Evolutionary conservation across 1,284 basidiomycete species (phyloP), one percentile per base, ranked within the genome.

Genomic region (Schizophyllum amplum): DNA sequence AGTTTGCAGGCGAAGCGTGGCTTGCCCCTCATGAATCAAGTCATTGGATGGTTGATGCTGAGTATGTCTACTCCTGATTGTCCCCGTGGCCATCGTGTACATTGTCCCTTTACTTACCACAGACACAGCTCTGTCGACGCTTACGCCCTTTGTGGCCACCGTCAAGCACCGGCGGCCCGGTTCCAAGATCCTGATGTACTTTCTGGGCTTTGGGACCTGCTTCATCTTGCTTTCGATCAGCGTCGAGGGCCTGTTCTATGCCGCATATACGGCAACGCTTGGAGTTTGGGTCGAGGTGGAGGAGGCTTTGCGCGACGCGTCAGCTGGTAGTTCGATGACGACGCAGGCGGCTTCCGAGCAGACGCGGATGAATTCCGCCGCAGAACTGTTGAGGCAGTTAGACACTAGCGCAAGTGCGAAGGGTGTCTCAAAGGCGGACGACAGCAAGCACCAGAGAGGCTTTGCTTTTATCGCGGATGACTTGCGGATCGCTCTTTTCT

Each of bases 211-310:
- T 62, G 83, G 84, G 0, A 86, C 87, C 1, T 85, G 84, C 61
- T 94, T 94, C 59, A 77, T 93, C 27, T 77, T 94, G 27, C 77
- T 95, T 17, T 91, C 91, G 1, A 85, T 94, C 64, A 88, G 87
- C 58, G 83, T 89, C 49, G 92, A 95, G 65, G 87, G 87, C 0
- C 74, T 94, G 9, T 95, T 95, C 70, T 93, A 86, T 64, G 74
- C 81, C 15, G 75, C 81, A 15, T 94, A 87, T 66, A 80, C 84
- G 0, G 71, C 73, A 7, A 83, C 82, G 1, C 69, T 94, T 51
- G 68, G 81, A 11, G 64, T 82, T 1, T 95, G 93, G 92, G 77
- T 87, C 24, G 76, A 82, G 26, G 73, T 90, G 13, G 92, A 94
- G 63, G 67, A 69, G 11, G 68, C 71, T 5, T 61, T 83, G 27